Evolutionary conservation across 2,329 filamentous ascomycete genomes (phyloP), one percentile per base, ranked within the genome.

Genomic region (Penicillium sp.): DNA sequence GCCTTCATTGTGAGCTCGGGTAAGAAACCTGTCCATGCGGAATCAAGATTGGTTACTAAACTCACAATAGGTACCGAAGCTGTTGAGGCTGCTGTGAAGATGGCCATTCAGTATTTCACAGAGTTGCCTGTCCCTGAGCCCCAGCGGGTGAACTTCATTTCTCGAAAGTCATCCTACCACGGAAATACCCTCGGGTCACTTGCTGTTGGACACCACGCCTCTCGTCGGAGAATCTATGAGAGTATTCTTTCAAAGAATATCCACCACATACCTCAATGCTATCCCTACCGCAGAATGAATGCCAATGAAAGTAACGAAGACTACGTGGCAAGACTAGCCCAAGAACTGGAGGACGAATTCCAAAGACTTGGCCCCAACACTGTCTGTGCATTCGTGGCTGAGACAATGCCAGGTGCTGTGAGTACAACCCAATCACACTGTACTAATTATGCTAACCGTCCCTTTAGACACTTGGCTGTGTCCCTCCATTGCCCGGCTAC

Each of bases 181-280:
- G 88, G 88, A 6, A 85, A 81, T 41, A 89, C 87, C 0, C 69
- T 91, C 0, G 88, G 87, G 0, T 80, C 88, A 1, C 79, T 91
- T 50, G 82, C 83, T 0, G 75, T 89, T n/a, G 80, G 86, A 7
- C 85, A 86, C 22, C 84, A 89, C 67, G 69, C 78, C 5, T 75
- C 75, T 1, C 78, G 88, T 22, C 80, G 84, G 53, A 78, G 77
- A 0, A 77, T 84, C 2, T 91, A 85, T 64, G 81, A 85, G 61
- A 77, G 78, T 1, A 76, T 87, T 36, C 72, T 88, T 5, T 72
- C 79, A 30, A 69, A 73, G 2, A 83, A 82, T 49, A 76, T 84
- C 41, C 81, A 78, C 19, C 79, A 79, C 41, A 83, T 91, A 0
- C 85, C 84, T 8, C 80, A 87, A 0, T 88, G 87, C 64, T 84